These are phyloP conservation scores for Fraxinus baroniana DNA, from an alignment of 305 asterid genomes.

Conservation along the genomic window DNA sequence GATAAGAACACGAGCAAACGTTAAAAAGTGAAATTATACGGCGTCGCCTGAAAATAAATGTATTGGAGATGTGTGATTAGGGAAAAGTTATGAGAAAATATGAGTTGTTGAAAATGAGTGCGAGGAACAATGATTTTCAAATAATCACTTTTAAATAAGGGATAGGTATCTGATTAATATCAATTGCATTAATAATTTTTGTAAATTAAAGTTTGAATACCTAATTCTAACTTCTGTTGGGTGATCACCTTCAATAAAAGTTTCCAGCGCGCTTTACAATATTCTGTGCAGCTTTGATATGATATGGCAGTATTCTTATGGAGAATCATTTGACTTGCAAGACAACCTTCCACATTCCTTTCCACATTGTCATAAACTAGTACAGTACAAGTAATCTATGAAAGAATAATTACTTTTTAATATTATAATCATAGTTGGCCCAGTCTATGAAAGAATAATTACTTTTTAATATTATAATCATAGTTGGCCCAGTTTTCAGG, in stretches of 20 bases:
- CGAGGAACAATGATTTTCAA: no score
- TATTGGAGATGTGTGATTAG: not conserved
- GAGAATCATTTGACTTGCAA: slow-evolving; percentile 15
- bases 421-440: no score
- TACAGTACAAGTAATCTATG: no score
- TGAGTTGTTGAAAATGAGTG: no score
- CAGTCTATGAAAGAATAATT: no score
- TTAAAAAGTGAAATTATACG: not conserved
- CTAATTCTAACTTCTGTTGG: not conserved
- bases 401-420: no score
- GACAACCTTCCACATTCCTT: not conserved
- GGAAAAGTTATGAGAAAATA: no score
- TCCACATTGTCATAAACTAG: not conserved
- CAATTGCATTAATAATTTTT: not conserved
- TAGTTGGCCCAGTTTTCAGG: no score
- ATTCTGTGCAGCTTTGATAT: not conserved
- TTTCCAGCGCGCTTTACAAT: not conserved
- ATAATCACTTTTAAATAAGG: not conserved
- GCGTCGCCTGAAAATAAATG: no score
- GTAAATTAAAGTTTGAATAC: no score
- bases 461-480: no score
- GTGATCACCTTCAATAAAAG: no score
- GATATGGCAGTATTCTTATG: slow-evolving; percentile 5
- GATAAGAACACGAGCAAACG: not conserved
- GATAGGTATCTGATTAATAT: not conserved